Percentiles rank a stretch among this genome's conserved stretches.
Conservation (phyloP, 148 eudicot genomes). For the Euryodendron excelsum region DNA sequence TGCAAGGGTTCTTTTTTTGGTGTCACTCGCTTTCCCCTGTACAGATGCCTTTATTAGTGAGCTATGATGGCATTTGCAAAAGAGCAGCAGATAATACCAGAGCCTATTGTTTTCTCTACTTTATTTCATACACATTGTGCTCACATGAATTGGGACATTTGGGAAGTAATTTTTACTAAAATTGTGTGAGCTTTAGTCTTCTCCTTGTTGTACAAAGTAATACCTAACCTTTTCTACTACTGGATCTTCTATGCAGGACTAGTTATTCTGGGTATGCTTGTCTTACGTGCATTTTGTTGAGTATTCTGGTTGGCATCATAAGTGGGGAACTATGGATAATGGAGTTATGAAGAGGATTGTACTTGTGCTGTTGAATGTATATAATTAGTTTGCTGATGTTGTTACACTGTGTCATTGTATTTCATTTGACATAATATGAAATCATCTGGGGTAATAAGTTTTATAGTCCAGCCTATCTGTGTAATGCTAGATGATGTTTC, state of each 20-base stretch:
- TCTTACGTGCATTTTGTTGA: not conserved
- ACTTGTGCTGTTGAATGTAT: too few relatives aligned
- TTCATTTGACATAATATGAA: not conserved
- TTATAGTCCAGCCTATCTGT: not conserved
- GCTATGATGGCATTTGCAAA: not conserved
- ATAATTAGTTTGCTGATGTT: not conserved
- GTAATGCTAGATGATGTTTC: not conserved
- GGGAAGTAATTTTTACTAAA: not conserved
- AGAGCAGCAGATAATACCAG: not conserved
- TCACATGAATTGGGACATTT: not conserved
- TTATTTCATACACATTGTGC: not conserved
- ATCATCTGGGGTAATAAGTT: too few relatives aligned
- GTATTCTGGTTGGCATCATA: not conserved
- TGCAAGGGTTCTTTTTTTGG: too few relatives aligned
- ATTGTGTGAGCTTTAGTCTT: not conserved
- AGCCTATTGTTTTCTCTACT: too few relatives aligned
- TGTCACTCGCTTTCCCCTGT: not conserved
- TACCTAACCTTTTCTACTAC: not conserved
- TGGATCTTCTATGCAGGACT: not conserved
- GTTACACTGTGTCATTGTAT: not conserved
- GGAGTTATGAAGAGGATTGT: not conserved
- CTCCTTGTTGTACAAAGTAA: not conserved
- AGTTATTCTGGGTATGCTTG: not conserved
- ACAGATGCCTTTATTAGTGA: not conserved
- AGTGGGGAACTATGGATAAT: not conserved